Conservation (phyloP, 1,284 basidiomycete species). For the Puccinia novopanici region DNA sequence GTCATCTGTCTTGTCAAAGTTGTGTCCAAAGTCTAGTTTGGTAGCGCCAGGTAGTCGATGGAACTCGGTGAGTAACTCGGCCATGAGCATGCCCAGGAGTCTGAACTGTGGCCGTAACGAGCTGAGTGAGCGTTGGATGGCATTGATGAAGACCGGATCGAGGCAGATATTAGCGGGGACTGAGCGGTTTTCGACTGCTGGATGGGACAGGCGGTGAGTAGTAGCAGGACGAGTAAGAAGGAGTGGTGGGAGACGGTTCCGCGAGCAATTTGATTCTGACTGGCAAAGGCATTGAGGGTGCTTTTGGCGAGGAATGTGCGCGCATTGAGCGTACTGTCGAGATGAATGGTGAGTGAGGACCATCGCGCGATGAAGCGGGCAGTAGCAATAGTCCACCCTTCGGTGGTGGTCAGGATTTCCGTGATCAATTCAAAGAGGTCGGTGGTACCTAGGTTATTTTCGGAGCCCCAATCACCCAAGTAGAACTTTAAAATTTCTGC, state of each 20-base stretch:
- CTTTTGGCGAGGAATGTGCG: neutral
- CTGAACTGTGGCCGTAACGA: conserved; percentile 31
- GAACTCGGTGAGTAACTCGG: conserved; percentile 31
- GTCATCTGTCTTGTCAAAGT: conserved; percentile 4
- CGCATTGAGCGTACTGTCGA: neutral
- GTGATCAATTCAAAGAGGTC: conserved; percentile 1
- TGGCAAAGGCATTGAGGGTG: conserved; percentile 4
- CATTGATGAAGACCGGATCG: conserved; percentile 18
- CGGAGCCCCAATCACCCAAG: conserved; percentile 13
- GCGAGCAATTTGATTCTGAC: conserved; percentile 16
- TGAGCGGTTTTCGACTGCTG: neutral
- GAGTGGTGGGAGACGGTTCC: conserved; percentile 17
- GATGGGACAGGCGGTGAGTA: conserved; percentile 16
- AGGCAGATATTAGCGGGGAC: neutral
- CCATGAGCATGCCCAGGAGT: conserved; percentile 46
- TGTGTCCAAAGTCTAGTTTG: conserved; percentile 35
- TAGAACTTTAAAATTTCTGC: conserved; percentile 16
- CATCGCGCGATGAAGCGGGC: conserved; percentile 37
- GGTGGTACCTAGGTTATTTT: conserved; percentile 13
- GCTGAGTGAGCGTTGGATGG: conserved; percentile 33
- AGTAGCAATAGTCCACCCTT: conserved; percentile 25
- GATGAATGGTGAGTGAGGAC: neutral
- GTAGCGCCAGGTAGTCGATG: conserved; percentile 8
- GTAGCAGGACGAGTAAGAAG: conserved; percentile 36
- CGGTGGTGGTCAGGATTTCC: conserved; percentile 16